phyloP scores from a whole-genome alignment of 257 asterid genomes.

The Solanum bulbocastanum region DNA sequence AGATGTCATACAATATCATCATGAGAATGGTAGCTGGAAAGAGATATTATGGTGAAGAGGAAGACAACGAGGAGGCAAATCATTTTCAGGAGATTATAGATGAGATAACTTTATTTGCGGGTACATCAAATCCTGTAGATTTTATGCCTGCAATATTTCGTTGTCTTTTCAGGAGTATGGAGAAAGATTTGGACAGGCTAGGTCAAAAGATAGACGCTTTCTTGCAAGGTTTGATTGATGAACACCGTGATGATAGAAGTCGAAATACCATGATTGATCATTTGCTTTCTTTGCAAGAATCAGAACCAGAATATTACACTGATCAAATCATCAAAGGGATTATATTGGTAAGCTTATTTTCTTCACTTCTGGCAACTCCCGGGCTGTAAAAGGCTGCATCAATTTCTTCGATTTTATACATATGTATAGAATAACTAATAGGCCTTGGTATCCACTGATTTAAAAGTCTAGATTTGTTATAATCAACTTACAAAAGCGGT shows the following conservation, averaged over 20 bases:
- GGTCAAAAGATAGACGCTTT: slow-evolving; percentile 17
- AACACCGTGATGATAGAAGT: slow-evolving; percentile 4
- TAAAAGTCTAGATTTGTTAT: neutral
- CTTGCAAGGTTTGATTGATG: slow-evolving; percentile 46
- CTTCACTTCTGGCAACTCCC: neutral
- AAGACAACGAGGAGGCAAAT: slow-evolving; percentile 21
- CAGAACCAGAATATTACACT: slow-evolving; percentile 39
- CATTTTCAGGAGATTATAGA: slow-evolving; percentile 19
- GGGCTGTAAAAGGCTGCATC: neutral
- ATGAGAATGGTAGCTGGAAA: slow-evolving; percentile 63
- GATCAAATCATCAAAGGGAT: slow-evolving; percentile 46
- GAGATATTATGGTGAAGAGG: slow-evolving; percentile 34
- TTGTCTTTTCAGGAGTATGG: slow-evolving; percentile 3
- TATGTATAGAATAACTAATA: neutral
- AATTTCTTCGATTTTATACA: neutral
- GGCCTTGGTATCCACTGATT: neutral
- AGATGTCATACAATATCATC: slow-evolving; percentile 29
- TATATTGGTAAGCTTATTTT: slow-evolving; percentile 15
- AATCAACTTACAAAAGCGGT: neutral
- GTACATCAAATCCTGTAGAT: slow-evolving; percentile 23
- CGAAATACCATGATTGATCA: slow-evolving; percentile 39
- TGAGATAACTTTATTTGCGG: slow-evolving; percentile 7
- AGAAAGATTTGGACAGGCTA: slow-evolving; percentile 21
- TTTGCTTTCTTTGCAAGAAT: slow-evolving; percentile 42
- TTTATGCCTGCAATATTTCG: slow-evolving; percentile 14